phyloP scores from a whole-genome alignment of 108 stramenopile species.

The Skeletonema tropicum region DNA sequence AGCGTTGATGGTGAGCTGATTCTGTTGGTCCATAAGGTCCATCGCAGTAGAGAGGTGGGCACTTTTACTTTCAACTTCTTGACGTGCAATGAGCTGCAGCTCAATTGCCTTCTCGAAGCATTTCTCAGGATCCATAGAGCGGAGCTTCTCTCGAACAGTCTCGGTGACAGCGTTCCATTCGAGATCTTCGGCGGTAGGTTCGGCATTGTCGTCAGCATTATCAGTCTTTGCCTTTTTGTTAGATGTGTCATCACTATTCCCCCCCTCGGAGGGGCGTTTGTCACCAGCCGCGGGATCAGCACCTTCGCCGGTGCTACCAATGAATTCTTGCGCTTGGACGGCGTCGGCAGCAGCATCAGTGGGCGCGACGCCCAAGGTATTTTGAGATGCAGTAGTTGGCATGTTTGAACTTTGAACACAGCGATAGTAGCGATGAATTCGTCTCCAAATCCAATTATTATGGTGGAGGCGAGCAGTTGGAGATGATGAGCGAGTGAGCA shows the following conservation, averaged over 20 bases:
- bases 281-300: not conserved
- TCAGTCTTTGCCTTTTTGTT: constrained; percentile 1
- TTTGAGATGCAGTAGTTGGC: not conserved
- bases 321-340: not conserved
- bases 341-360: not conserved
- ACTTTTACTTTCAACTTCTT: constrained; percentile 36
- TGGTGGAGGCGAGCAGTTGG: not conserved
- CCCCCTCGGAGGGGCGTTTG: not conserved
- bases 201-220: not conserved
- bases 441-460: not conserved
- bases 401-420: not conserved
- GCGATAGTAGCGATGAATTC: not conserved
- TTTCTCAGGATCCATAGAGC: constrained; percentile 35
- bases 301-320: not conserved
- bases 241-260: not conserved
- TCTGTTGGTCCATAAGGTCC: constrained; percentile 24
- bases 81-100: constrained; percentile 27
- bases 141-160: constrained; percentile 20
- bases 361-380: not conserved
- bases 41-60: constrained; percentile 35
- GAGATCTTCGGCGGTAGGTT: constrained; percentile 1
- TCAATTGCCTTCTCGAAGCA: constrained; percentile 44
- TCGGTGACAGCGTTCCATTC: not conserved
- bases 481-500: not conserved
- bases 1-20: constrained; percentile 4